Base-by-base conservation (phyloP, 306 rosid species). In the Acacia confusa region DNA sequence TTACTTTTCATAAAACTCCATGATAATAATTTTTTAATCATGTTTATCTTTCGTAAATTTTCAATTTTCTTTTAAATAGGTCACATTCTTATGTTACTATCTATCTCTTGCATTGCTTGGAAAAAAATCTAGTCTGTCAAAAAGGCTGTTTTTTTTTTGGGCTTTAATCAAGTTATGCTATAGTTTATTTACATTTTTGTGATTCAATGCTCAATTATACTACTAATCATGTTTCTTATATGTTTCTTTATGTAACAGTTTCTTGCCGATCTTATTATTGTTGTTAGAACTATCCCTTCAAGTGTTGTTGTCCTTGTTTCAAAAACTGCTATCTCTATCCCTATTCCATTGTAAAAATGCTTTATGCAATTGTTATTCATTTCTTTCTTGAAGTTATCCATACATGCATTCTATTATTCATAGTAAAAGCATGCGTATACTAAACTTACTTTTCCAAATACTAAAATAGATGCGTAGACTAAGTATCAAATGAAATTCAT, bases 91-190 rank as follows among this genome's bases (percentile, higher is more conserved):
- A 57, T n/a, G 64, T 24, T n/a, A 57, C 28, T 57, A 22, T 57
- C 28, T 20, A 57, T 57, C 30, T 57, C 14, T 20, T 57, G 13
- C 14, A 2, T 57, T 22, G 64, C 30, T 55, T 22, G 30, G 30
- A 4, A n/a, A 22, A 20, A 57, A 57, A 8, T 57, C 28, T 57
- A 9, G 71, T 41, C 44, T 79, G 38, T 66, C 12, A 73, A 36
- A 38, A 41, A 60, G 28, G 22, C 57, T 80, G 19, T 70, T 83
- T 48, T 66, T 81, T 83, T 48, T 72, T 41, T 55, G 2, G 32
- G 57, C 45, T 72, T 82, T 58, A 30, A 82, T 65, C 76, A 82
- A 74, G 70, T 48, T 53, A 70, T 73, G 81, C 45, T 81, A 36
- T 45, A 32, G 55, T 55, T 28, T 40, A 48, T 60, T 58, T 48